A percentile compares a stretch with the other conserved stretches of the same genome.
phyloP scores from a whole-genome alignment of 768 basidiomycete species.

The Lentinula raphanica region DNA sequence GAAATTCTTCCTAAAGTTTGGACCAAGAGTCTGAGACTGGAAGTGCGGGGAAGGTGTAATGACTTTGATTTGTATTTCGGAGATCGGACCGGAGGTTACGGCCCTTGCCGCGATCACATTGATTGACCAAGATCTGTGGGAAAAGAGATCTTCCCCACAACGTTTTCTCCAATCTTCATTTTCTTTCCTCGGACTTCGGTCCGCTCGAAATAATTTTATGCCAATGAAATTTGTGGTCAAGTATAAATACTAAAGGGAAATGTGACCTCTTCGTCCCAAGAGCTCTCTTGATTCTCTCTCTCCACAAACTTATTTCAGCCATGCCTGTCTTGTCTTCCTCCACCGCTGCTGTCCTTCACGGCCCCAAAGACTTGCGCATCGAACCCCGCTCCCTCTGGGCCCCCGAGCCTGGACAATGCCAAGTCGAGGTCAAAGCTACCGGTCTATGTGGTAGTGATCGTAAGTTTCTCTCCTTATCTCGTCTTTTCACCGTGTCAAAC shows the following conservation, averaged over 20 bases:
- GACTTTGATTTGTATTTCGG: background rate
- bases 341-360: slow-evolving; percentile 76
- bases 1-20: too few species aligned
- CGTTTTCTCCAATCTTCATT: slow-evolving; percentile 2
- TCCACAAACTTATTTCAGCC: slow-evolving; percentile 17
- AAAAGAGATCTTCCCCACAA: slow-evolving; percentile 1
- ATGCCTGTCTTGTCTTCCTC: slow-evolving; percentile 45
- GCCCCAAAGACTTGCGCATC: slow-evolving; percentile 74
- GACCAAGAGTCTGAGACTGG: background rate
- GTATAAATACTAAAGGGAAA: slow-evolving; percentile 16
- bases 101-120: background rate
- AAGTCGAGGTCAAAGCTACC: slow-evolving; percentile 75
- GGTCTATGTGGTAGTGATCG: slow-evolving; percentile 89
- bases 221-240: background rate
- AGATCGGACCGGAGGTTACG: background rate
- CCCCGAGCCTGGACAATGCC: slow-evolving; percentile 68
- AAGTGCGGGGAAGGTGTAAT: background rate
- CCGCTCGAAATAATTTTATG: background rate
- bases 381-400: slow-evolving; percentile 71
- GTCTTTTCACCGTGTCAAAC: background rate
- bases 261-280: slow-evolving; percentile 10
- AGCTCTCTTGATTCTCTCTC: slow-evolving; percentile 14
- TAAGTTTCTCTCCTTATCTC: slow-evolving; percentile 30
- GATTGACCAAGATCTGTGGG: background rate
- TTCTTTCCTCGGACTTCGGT: background rate